Evolutionary conservation across 2,329 filamentous ascomycete species (phyloP).

Genomic region (Fusarium xylarioides): DNA sequence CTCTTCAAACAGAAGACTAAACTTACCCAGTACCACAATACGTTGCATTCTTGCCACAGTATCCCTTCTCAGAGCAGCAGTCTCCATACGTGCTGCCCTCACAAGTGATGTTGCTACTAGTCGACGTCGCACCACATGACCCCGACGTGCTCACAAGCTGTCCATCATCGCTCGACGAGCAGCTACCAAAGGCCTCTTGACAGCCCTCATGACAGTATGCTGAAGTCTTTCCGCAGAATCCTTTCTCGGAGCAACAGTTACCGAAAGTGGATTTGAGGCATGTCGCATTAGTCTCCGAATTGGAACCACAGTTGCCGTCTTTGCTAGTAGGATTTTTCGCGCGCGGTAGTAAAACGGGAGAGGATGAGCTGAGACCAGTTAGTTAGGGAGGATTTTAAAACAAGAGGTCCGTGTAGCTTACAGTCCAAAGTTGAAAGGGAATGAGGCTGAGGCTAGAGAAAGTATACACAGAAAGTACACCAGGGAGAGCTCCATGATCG

Average conservation of each 20-base stretch:
- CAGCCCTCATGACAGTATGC: not conserved
- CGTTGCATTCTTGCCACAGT: not conserved
- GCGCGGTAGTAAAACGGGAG: not conserved
- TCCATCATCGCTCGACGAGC: not conserved
- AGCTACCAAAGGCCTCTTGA: not conserved
- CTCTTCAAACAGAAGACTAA: not conserved
- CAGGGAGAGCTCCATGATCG: not conserved
- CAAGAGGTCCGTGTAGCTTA: not conserved
- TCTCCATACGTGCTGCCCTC: not conserved
- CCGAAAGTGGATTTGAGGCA: not conserved
- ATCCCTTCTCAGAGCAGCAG: not conserved
- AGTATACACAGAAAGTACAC: not conserved
- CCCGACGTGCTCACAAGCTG: not conserved
- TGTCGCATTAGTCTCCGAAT: not conserved
- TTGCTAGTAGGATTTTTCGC: not conserved
- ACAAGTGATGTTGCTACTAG: not conserved
- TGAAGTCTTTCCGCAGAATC: not conserved
- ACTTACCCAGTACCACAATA: not conserved
- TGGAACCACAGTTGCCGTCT: not conserved
- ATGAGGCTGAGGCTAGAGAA: not conserved
- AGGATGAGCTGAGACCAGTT: not conserved
- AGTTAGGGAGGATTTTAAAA: rapidly evolving
- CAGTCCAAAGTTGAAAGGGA: not conserved
- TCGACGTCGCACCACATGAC: not conserved
- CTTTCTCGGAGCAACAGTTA: not conserved